Conservation (phyloP, 495 filamentous ascomycete genomes). For the Xanthoparmelia taractica region DNA sequence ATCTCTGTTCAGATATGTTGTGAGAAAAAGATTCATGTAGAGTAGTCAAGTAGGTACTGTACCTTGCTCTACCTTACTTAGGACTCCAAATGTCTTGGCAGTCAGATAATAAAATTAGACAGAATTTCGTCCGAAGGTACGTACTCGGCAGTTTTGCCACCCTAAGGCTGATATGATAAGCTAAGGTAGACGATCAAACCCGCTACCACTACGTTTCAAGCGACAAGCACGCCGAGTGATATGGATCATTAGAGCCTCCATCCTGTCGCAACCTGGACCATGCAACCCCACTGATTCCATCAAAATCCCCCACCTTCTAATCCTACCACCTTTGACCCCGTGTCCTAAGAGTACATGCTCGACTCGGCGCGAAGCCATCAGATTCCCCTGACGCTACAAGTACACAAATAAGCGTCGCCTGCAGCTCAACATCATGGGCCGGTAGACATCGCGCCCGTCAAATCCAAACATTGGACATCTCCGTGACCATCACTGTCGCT, state of each 20-base stretch:
- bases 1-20: too few species aligned
- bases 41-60: too few species aligned
- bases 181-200: constrained; percentile 15
- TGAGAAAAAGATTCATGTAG: too few species aligned
- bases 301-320: neutral
- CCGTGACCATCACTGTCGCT: constrained; percentile 12
- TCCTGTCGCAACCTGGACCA: constrained; percentile 3
- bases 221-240: neutral
- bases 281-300: neutral
- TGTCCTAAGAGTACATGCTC: constrained; percentile 4
- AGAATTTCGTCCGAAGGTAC: constrained; percentile 9
- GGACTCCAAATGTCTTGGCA: neutral
- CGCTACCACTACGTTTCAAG: constrained; percentile 20
- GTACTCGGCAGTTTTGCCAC: constrained; percentile 16
- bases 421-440: constrained; percentile 18
- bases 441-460: constrained; percentile 1
- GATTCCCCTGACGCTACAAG: constrained; percentile 14
- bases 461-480: neutral
- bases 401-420: neutral
- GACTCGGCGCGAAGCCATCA: constrained; percentile 10
- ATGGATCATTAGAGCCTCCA: neutral
- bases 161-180: constrained; percentile 18
- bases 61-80: too few species aligned
- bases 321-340: neutral
- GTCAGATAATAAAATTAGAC: constrained; percentile 9